Conservation (phyloP, 495 filamentous ascomycete genomes). For the Penicillium steckii region DNA sequence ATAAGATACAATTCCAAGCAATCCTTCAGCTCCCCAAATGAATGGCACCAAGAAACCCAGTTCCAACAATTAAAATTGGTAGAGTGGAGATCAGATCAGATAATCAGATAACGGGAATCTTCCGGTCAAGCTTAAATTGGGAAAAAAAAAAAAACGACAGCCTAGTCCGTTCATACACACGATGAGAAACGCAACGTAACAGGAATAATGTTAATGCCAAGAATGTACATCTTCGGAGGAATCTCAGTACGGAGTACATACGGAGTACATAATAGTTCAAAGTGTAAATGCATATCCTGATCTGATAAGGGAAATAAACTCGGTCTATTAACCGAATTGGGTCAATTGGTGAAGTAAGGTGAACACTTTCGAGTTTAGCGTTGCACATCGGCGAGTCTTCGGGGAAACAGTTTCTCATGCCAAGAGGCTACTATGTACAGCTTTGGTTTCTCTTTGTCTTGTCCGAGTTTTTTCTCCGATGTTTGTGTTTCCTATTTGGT, state of each 20-base stretch:
- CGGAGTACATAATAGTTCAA: no score
- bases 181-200: no score
- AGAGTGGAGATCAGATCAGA: neutral
- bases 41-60: no score
- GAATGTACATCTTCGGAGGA: no score
- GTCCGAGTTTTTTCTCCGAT: neutral
- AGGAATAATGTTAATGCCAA: no score
- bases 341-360: no score
- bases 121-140: constrained; percentile 12
- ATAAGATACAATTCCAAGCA: no score
- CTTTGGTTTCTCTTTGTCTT: neutral
- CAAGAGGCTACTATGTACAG: neutral
- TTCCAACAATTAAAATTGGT: neutral
- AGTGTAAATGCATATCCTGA: neutral
- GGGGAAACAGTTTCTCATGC: neutral
- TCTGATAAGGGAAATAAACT: constrained; percentile 12
- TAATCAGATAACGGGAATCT: constrained; percentile 17
- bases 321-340: constrained; percentile 1
- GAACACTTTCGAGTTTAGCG: neutral
- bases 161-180: no score
- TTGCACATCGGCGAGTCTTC: neutral
- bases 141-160: neutral
- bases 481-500: neutral
- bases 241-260: no score
- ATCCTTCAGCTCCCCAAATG: neutral